Evolutionary conservation across 2,329 filamentous ascomycete species (phyloP), one percentile per base, ranked within the genome.

Genomic region (Ophiostoma sp.): DNA sequence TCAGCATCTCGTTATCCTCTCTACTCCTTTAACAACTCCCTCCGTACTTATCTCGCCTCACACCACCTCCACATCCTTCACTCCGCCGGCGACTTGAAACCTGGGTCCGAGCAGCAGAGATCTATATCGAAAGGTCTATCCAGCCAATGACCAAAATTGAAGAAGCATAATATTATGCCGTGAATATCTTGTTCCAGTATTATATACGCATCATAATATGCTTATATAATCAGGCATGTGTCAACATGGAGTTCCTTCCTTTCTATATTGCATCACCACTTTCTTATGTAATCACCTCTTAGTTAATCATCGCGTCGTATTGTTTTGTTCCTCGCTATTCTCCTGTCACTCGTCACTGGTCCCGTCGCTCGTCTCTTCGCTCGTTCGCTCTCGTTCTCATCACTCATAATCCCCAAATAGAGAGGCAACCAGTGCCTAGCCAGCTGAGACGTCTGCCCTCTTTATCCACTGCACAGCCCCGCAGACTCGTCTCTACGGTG

Each of bases 391-490:
- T 55, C 27, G 27, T 27, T 27, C 27, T 27, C 27, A 27, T 27
- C 27, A 27, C 27, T 27, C 27, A 27, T 27, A 27, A 27, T 16
- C 45, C 16, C 4, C 3, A 27, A 5, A 52, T 18, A 52, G 16
- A 52, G 42, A n/a, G 18, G 6, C 27, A 58, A 27, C 27, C 55
- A 40, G n/a, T 60, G 55, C 55, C 55, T 38, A 60, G 52, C 52
- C 27, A 58, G 52, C 27, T 58, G 52, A 58, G 52, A 38, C 27
- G 52, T 52, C 8, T 47, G 12, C 5, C 52, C 11, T 60, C 27
- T 60, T 36, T 36, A 40, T 60, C 55, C 55, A 60, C 55, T 60
- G 27, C 55, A 60, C 55, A 60, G 55, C 55, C 55, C 55, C 55
- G n/a, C 55, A 14, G 55, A 60, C 27, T 38, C 55, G 55, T 60